Base-by-base conservation (phyloP, 257 asterid species). In the Fraxinus americana region DNA sequence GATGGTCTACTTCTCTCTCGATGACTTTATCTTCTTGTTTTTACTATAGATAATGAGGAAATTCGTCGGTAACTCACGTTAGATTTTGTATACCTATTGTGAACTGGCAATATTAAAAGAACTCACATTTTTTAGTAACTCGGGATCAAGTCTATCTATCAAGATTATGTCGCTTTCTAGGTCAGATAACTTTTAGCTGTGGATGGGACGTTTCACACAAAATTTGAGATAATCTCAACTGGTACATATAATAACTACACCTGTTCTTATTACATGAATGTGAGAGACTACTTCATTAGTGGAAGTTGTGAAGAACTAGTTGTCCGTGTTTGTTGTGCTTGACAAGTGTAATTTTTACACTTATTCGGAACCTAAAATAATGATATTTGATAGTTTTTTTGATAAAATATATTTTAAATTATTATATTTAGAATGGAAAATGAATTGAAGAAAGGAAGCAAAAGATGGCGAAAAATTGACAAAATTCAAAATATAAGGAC, bases 11-110 rank as follows among this genome's bases (percentile, higher is more conserved):
- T 92, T 94, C 85, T 94, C 98, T 2, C 95, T 91, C 0, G 97
- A 94, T 35, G 98, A 94, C 97, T 86, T 76, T 94, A 92, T 85
- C 88, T 92, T 21, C 84, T 92, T 35, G 93, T 92, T 14, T 94
- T 95, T 2, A 88, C 95, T 17, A 89, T 94, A n/a, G 98, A 94
- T 84, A 94, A 94, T 69, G 96, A 93, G 96, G 96, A 91, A 87
- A n/a, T 59, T 17, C 7, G 7, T 16, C 7, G 21, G 21, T 14
- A 52, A 52, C 23, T 52, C 1, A 35, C 0, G 1, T 0, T 0
- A 52, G 8, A 52, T 52, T 52, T 52, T 48, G 1, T 17, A 35
- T 4, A 14, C 61, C 1, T 52, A n/a, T n/a, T n/a, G n/a, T n/a
- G n/a, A 69, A 76, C 4, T 36, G 10, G 30, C 2, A 30, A 74